Conservation (phyloP, 768 basidiomycete genomes). For the Suillus subluteus region DNA sequence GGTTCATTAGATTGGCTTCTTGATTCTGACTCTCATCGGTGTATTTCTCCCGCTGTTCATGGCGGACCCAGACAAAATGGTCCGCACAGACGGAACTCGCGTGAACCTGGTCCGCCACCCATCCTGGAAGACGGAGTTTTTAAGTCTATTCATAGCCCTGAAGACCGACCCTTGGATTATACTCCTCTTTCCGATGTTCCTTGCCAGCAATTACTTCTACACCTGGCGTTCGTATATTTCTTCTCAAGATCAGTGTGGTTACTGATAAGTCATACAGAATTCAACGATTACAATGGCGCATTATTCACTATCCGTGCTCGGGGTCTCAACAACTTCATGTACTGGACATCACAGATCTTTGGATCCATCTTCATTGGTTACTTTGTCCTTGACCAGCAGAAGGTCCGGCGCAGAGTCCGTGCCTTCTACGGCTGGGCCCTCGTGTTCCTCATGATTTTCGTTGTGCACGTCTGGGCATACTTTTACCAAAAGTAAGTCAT, state of each 20-base stretch:
- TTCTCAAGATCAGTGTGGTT: background rate
- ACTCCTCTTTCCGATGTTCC: slow-evolving; percentile 84
- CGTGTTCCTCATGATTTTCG: slow-evolving; percentile 67
- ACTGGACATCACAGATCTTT: slow-evolving; percentile 79
- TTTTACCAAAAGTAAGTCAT: slow-evolving; percentile 70
- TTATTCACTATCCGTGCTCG: slow-evolving; percentile 81
- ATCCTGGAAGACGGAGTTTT: slow-evolving; percentile 76
- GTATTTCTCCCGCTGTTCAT: slow-evolving; percentile 66
- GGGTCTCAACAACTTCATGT: slow-evolving; percentile 77
- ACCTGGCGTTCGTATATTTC: slow-evolving; percentile 66
- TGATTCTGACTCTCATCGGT: slow-evolving; percentile 72
- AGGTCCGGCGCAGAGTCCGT: slow-evolving; percentile 62
- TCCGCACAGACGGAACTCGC: slow-evolving; percentile 74
- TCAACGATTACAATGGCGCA: slow-evolving; percentile 79
- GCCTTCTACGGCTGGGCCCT: slow-evolving; percentile 72
- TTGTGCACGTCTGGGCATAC: slow-evolving; percentile 78
- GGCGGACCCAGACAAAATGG: slow-evolving; percentile 72
- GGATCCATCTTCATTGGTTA: slow-evolving; percentile 76
- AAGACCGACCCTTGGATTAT: slow-evolving; percentile 73
- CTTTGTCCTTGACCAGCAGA: slow-evolving; percentile 59
- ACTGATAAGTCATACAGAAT: slow-evolving; percentile 50
- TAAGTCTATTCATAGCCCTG: slow-evolving; percentile 68
- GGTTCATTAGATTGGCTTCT: slow-evolving; percentile 68
- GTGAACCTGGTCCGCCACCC: slow-evolving; percentile 63
- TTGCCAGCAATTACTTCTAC: slow-evolving; percentile 84